phyloP scores from a whole-genome alignment of 2,329 filamentous ascomycete genomes.

The Graphilbum ipis-grandicollis region DNA sequence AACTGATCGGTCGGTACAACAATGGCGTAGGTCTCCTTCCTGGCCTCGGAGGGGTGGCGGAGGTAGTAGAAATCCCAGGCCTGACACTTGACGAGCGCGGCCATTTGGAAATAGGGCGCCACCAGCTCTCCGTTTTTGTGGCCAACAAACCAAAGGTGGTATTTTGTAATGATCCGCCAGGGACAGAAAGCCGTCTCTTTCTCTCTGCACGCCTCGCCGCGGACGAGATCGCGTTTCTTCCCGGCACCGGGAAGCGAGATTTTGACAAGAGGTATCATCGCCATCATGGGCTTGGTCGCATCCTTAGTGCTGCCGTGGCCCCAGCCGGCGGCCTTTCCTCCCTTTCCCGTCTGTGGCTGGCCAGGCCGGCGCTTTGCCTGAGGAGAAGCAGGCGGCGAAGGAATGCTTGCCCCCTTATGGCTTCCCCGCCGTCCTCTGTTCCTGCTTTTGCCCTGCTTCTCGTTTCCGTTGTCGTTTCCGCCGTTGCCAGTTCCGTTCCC shows the following conservation, averaged over 20 bases:
- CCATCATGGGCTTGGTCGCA: no score
- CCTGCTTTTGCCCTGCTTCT: not conserved
- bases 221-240: not conserved
- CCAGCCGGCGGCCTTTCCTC: not conserved
- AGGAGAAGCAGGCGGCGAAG: no score
- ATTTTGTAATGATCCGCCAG: slow-evolving; percentile 36
- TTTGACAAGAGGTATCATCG: no score
- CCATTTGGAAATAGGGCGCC: slow-evolving; percentile 33
- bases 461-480: not conserved
- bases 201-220: slow-evolving; percentile 1
- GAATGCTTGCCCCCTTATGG: no score
- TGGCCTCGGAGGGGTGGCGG: slow-evolving; percentile 28
- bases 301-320: not conserved
- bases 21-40: slow-evolving; percentile 34
- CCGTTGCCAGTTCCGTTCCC: no score
- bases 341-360: not conserved
- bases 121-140: slow-evolving; percentile 31
- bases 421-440: no score
- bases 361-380: no score
- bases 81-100: slow-evolving; percentile 37
- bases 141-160: slow-evolving; percentile 41
- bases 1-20: slow-evolving; percentile 54
- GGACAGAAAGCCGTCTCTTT: slow-evolving; percentile 22
- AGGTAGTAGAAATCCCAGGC: slow-evolving; percentile 66
- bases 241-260: no score